Conservation (phyloP, 106 monocot genomes). For the Platanthera guangdongensis region DNA sequence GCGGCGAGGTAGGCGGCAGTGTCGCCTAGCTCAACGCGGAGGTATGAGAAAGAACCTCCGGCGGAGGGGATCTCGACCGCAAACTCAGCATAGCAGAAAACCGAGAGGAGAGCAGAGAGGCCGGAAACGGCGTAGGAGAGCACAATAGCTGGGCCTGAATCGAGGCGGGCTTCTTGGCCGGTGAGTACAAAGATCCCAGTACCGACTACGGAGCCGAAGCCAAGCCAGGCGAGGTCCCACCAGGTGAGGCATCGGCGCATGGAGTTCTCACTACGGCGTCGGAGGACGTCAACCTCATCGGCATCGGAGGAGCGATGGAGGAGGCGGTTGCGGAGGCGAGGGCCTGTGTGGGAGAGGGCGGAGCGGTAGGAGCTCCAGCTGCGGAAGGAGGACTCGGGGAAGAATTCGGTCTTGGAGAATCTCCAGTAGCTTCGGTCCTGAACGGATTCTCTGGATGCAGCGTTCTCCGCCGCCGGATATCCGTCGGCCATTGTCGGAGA, state of each 20-base stretch:
- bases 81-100: constrained; percentile 57
- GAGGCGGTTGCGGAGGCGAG: constrained; percentile 26
- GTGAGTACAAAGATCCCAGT: constrained; percentile 51
- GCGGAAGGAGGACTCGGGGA: constrained; percentile 36
- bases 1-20: constrained; percentile 33
- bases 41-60: constrained; percentile 46
- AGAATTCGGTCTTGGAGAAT: constrained; percentile 24
- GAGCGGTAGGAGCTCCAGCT: constrained; percentile 24
- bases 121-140: constrained; percentile 40
- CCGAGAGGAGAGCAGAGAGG: constrained; percentile 42
- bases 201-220: constrained; percentile 41
- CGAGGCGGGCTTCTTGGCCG: constrained; percentile 32
- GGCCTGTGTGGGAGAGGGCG: constrained; percentile 20
- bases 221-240: constrained; percentile 55
- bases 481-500: background rate
- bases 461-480: background rate
- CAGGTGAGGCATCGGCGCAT: constrained; percentile 42
- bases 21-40: constrained; percentile 49
- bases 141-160: constrained; percentile 44
- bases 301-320: constrained; percentile 18
- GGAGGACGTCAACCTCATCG: constrained; percentile 22
- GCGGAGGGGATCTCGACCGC: constrained; percentile 56
- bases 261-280: constrained; percentile 22
- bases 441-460: background rate
- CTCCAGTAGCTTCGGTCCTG: constrained; percentile 31